Conservation (phyloP, 345 rosid genomes). For the Isatis tinctoria region DNA sequence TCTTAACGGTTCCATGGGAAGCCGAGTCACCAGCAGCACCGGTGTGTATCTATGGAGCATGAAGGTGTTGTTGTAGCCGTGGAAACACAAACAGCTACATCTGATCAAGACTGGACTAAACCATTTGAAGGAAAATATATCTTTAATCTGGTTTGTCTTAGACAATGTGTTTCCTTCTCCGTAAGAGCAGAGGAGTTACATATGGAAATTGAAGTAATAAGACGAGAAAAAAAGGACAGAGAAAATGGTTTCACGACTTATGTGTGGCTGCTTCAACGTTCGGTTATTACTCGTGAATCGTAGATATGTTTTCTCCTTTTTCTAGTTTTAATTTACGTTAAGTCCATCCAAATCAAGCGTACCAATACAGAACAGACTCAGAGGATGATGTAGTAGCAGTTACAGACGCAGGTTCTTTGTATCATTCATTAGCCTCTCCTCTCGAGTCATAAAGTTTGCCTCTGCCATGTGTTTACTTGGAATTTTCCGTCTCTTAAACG, state of each 20-base stretch:
- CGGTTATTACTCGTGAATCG: not conserved
- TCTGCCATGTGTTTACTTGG: too few relatives aligned
- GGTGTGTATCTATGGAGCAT: conserved; percentile 40
- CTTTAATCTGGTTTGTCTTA: conserved; percentile 78
- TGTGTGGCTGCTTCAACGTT: conserved; percentile 38
- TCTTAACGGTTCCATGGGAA: conserved; percentile 42
- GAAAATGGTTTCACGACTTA: conserved; percentile 44
- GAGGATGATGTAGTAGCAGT: too few relatives aligned
- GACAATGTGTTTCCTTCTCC: conserved; percentile 78
- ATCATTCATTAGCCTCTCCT: too few relatives aligned
- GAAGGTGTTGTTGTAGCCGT: conserved; percentile 24
- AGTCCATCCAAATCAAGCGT: conserved; percentile 1
- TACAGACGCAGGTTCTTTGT: too few relatives aligned
- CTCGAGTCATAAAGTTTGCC: too few relatives aligned
- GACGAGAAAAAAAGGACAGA: conserved; percentile 3
- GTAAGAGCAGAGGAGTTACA: conserved; percentile 42
- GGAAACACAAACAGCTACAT: conserved; percentile 43
- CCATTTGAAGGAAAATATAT: conserved; percentile 88
- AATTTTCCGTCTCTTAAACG: too few relatives aligned
- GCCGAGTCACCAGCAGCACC: conserved; percentile 31
- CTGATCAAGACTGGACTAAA: conserved; percentile 80
- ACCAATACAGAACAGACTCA: not conserved
- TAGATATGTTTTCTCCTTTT: too few relatives aligned
- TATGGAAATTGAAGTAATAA: conserved; percentile 35
- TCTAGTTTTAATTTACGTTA: not conserved